Evolutionary conservation across 2,329 filamentous ascomycete genomes (phyloP).

Genomic region (Rutstroemia sp.): DNA sequence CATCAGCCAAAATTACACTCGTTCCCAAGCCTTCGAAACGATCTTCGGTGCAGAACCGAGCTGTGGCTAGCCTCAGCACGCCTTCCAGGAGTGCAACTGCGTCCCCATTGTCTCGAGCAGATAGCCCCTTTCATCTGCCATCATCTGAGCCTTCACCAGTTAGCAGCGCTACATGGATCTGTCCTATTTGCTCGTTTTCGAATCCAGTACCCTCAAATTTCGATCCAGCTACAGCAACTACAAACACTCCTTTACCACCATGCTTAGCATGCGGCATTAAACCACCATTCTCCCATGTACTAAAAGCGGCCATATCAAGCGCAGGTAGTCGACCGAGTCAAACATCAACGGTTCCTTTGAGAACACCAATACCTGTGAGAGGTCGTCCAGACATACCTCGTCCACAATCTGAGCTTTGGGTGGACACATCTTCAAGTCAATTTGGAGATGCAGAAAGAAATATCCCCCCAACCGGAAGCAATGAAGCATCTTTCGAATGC

Average conservation of each 20-base stretch:
- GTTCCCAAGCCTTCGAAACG: conserved; percentile 73
- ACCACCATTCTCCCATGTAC: conserved; percentile 70
- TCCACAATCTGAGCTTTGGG: conserved; percentile 20
- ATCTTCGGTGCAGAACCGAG: conserved; percentile 48
- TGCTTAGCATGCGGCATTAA: conserved; percentile 94
- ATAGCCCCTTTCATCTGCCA: conserved; percentile 37
- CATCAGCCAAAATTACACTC: conserved; percentile 86
- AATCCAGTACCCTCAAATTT: conserved; percentile 93
- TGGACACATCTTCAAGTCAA: conserved; percentile 7
- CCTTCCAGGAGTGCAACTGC: conserved; percentile 40
- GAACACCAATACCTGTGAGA: conserved; percentile 26
- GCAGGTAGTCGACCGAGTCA: conserved; percentile 48
- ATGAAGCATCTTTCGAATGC: conserved; percentile 52
- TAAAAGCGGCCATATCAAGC: conserved; percentile 80
- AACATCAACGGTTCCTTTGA: conserved; percentile 22
- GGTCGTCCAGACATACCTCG: conserved; percentile 17
- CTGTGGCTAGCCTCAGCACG: conserved; percentile 39
- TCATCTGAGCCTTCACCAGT: conserved; percentile 40
- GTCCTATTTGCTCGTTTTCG: conserved; percentile 90
- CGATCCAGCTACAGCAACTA: conserved; percentile 72
- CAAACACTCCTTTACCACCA: conserved; percentile 72
- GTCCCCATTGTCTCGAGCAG: conserved; percentile 39
- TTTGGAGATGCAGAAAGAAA: neutral
- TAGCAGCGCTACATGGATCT: conserved; percentile 80
- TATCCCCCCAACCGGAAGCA: conserved; percentile 16